A percentile compares a stretch with the other conserved stretches of the same genome.
Evolutionary conservation across 2,329 filamentous ascomycete genomes (phyloP).

Genomic region (Zasmidium angulare): DNA sequence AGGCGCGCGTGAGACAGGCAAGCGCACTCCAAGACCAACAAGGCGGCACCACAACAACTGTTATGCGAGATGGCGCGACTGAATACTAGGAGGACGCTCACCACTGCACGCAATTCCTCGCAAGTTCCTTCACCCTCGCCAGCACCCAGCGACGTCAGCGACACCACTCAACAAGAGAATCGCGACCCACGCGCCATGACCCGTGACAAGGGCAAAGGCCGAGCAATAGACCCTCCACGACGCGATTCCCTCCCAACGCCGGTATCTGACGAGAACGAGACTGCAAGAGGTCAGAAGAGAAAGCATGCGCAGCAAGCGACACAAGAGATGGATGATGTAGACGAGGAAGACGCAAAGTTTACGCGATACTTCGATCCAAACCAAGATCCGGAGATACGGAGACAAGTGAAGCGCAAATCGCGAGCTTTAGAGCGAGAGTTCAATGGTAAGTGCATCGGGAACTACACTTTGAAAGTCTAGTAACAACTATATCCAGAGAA

Average conservation of each 20-base stretch:
- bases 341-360: constrained; percentile 30
- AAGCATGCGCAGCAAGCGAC: constrained; percentile 20
- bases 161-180: constrained; percentile 42
- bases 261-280: constrained; percentile 35
- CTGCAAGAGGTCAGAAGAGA: constrained; percentile 27
- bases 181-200: constrained; percentile 27
- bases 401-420: constrained; percentile 67
- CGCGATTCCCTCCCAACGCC: constrained; percentile 39
- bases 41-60: neutral
- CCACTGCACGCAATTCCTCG: constrained; percentile 10
- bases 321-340: constrained; percentile 13
- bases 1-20: neutral
- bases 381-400: constrained; percentile 72
- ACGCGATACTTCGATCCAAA: constrained; percentile 72
- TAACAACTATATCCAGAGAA: constrained; percentile 56
- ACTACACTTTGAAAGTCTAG: too few species aligned
- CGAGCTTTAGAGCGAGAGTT: constrained; percentile 65
- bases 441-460: constrained; percentile 50
- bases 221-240: constrained; percentile 26
- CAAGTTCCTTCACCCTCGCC: constrained; percentile 12
- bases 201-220: constrained; percentile 45
- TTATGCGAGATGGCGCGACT: constrained; percentile 28
- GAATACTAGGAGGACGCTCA: constrained; percentile 19
- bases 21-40: neutral
- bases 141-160: neutral